Base-by-base conservation (phyloP, 192 early-diverging fungal species). In the Gaertneriomyces sp. region DNA sequence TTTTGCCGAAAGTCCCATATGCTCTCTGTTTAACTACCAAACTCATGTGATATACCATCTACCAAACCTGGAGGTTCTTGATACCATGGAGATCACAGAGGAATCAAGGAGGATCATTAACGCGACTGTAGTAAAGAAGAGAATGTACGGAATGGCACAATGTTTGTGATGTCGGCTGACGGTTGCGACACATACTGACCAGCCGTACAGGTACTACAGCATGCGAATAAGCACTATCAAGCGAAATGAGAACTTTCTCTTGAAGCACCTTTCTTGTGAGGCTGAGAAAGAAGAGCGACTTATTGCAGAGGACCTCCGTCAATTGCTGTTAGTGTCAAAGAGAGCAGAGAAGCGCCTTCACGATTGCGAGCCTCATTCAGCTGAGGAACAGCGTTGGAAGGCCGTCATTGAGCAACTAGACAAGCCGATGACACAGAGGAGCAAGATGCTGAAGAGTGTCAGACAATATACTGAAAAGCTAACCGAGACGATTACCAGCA, bases 41-140 rank as follows among this genome's bases (percentile, higher is more conserved):
- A 86, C 84, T 1, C 77, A 85, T 71, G 77, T 85, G 7, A 82
- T 86, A 3, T 80, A 79, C 45, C 82, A 86, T 54, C 64, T 86
- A 41, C 79, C 82, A 33, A 68, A 76, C 33, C 58, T 86, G 7
- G 49, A 55, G 12, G 58, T 53, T 25, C 67, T 86, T 41, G 84
- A 86, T 58, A 83, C 82, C 11, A 60, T 86, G 42, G 83, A 86
- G 20, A 74, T 86, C 7, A 83, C 79, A 4, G 80, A 80, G 9
- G 84, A 86, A 60, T 78, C 75, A 11, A 41, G 84, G 43, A 75
- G 73, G 46, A 76, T 79, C 39, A 83, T 86, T 19, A 74, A 58
- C 25, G 80, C 84, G 1, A 86, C 84, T 2, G 76, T 86, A 20
- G 60, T 86, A 33, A 86, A 86, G 56, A 86, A 86, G 65, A 60